phyloP scores from a whole-genome alignment of 345 rosid genomes.

The Eutrema heterophyllum region DNA sequence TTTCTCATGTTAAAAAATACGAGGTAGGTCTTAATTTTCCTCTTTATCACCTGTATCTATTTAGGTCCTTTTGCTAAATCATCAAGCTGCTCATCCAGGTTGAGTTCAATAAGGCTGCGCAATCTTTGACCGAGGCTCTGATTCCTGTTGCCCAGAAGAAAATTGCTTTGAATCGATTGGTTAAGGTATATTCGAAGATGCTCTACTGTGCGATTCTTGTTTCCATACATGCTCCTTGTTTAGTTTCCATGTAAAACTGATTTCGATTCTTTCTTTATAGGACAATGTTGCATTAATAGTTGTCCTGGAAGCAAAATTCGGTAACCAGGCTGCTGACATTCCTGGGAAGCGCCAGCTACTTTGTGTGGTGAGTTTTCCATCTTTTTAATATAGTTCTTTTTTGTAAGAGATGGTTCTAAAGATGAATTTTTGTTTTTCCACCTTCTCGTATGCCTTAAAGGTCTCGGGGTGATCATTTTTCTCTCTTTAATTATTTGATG shows the following conservation, averaged over 20 bases:
- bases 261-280: constrained; percentile 33
- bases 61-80: constrained; percentile 18
- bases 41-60: neutral
- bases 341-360: constrained; percentile 90
- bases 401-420: neutral
- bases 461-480: constrained; percentile 7
- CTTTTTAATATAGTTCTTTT: neutral
- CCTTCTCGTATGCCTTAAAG: neutral
- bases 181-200: constrained; percentile 52
- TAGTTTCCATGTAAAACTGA: constrained; percentile 2
- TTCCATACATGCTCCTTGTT: neutral
- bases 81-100: constrained; percentile 46
- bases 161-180: constrained; percentile 77
- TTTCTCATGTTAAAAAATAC: constrained; percentile 96
- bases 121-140: constrained; percentile 88
- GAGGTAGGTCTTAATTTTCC: constrained; percentile 51
- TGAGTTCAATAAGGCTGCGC: constrained; percentile 98
- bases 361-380: constrained; percentile 67
- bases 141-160: constrained; percentile 81
- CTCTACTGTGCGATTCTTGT: neutral
- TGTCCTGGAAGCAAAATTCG: constrained; percentile 88
- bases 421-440: neutral
- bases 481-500: constrained; percentile 13
- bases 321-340: constrained; percentile 77
- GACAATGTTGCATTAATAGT: constrained; percentile 92